Percentiles rank a stretch among this genome's conserved stretches.
Evolutionary conservation across 495 filamentous ascomycete genomes (phyloP).

Genomic region (Neurospora sp.): DNA sequence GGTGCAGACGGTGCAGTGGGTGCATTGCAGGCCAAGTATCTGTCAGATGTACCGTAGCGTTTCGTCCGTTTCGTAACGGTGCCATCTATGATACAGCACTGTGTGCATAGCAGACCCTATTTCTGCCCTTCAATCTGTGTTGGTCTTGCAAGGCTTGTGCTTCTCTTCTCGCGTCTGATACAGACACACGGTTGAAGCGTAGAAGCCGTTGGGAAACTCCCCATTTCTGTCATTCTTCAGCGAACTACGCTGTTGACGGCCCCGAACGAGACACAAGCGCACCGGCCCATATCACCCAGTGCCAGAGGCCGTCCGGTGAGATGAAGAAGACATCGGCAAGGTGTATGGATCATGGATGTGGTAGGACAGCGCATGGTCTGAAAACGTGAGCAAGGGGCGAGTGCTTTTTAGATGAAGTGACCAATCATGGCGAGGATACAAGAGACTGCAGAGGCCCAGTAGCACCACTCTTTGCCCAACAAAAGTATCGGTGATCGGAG

Average conservation of each 20-base stretch:
- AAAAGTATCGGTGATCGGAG: conserved; percentile 33
- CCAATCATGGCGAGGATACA: conserved; percentile 28
- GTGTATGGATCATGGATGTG: conserved; percentile 30
- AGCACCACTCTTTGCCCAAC: conserved; percentile 30
- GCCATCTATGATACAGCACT: neutral
- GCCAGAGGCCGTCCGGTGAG: conserved; percentile 7
- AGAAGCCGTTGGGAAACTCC: neutral
- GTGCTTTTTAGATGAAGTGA: conserved; percentile 35
- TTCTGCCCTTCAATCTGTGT: neutral
- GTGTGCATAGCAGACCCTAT: neutral
- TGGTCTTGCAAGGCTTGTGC: neutral
- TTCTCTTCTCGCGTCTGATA: neutral
- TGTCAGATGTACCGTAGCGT: neutral
- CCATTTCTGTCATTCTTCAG: neutral
- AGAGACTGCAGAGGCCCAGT: conserved; percentile 14
- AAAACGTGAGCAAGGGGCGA: conserved; percentile 31
- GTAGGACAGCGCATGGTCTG: conserved; percentile 32
- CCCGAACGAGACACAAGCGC: neutral
- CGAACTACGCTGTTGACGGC: neutral
- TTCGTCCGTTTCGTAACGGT: neutral
- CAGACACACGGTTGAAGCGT: neutral
- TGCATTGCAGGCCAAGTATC: neutral
- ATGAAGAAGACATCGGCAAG: conserved; percentile 21
- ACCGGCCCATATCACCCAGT: neutral
- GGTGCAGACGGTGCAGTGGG: neutral